phyloP scores from a whole-genome alignment of 2,329 filamentous ascomycete genomes.

The Xylaria sp. region DNA sequence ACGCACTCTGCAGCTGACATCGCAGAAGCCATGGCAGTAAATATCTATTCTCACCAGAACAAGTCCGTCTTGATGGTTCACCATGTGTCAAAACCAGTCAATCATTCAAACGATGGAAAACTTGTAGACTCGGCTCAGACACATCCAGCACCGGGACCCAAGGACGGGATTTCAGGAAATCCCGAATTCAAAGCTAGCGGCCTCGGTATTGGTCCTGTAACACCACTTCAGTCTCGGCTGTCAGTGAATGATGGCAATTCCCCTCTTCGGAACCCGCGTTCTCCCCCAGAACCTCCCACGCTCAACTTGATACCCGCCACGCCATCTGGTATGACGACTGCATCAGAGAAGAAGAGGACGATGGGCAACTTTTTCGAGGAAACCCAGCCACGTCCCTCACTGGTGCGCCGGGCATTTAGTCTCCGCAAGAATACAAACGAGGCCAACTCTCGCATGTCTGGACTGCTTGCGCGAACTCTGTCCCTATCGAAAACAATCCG shows the following conservation, averaged over 20 bases:
- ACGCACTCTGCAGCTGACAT: constrained; percentile 55
- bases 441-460: constrained; percentile 36
- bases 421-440: constrained; percentile 45
- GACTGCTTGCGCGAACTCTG: constrained; percentile 47
- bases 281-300: constrained; percentile 48
- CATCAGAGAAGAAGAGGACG: constrained; percentile 46
- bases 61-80: constrained; percentile 58
- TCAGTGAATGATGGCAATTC: constrained; percentile 54
- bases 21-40: constrained; percentile 57
- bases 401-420: constrained; percentile 50
- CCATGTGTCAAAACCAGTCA: constrained; percentile 47
- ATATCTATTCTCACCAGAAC: constrained; percentile 60
- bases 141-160: constrained; percentile 11
- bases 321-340: constrained; percentile 54
- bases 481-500: constrained; percentile 45
- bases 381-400: constrained; percentile 44
- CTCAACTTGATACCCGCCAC: constrained; percentile 60
- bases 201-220: constrained; percentile 41
- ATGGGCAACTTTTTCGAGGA: constrained; percentile 52
- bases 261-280: constrained; percentile 56
- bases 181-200: constrained; percentile 38
- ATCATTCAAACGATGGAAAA: constrained; percentile 37
- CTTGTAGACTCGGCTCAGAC: constrained; percentile 23
- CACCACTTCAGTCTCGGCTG: constrained; percentile 47
- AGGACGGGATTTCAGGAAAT: constrained; percentile 23